Evolutionary conservation across 768 basidiomycete genomes (phyloP), one percentile per base, ranked within the genome.

Genomic region (Collybia sordida): DNA sequence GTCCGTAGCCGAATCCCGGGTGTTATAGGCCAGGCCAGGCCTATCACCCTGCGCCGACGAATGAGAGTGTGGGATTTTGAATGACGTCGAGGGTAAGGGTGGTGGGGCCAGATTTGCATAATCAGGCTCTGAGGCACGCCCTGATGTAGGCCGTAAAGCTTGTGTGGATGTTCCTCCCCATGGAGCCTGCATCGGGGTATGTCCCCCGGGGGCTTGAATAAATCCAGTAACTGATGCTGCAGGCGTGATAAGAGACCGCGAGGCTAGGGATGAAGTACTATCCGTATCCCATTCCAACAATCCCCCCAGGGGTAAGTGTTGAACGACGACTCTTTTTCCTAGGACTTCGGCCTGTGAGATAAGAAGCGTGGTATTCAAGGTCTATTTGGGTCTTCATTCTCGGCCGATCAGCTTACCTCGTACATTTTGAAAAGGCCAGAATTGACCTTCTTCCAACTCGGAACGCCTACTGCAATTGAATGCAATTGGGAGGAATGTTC

Each of bases 381-480:
- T 31, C 14, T 31, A 31, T 31, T 31, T 31, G 9, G 9, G 31
- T 31, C 31, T 31, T 12, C 31, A 11, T 4, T 31, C 31, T 31
- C 31, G 31, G 31, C 14, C 39, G 23, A 43, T 37, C 17, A 27
- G 58, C 78, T 63, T 60, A 83, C 90, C 74, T 92, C 83, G 65
- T 96, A 98, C 96, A 99, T 98, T 72, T 96, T 97, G 65, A 92
- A 82, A 49, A 98, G 64, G 6, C 97, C 94, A 28, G 80, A 79
- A 67, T 93, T 90, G 31, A 93, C 93, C 69, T 98, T 99, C 40
- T 71, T 73, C 93, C 93, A 99, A 55, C 79, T 84, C n/a, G 85
- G 83, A 15, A 96, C 93, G n/a, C 88, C 86, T 1, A 80, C 78
- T 6, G 93, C 92, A 49, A 98, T 92, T 45, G 87, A 83, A 64